Conservation (phyloP, 225 moss, liverwort and hornwort genomes). For the Neckera pumila region DNA sequence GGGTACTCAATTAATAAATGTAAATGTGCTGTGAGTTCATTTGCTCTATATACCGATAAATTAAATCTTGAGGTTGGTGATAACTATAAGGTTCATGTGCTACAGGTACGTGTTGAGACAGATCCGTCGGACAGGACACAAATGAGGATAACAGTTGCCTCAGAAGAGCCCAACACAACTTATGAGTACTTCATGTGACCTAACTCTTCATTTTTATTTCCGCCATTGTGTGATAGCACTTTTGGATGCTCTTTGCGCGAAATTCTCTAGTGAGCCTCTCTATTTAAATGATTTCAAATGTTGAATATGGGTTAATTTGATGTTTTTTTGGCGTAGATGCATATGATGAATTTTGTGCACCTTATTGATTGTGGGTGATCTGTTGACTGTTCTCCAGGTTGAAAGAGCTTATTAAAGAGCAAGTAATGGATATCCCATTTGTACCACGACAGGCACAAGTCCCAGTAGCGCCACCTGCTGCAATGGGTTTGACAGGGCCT, state of each 20-base stretch:
- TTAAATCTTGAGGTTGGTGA: neutral
- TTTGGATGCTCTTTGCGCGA: neutral
- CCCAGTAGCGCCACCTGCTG: slow-evolving; percentile 29
- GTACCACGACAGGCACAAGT: slow-evolving; percentile 7
- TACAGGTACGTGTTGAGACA: slow-evolving; percentile 88
- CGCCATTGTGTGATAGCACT: neutral
- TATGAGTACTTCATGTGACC: slow-evolving; percentile 51
- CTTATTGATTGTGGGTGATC: neutral
- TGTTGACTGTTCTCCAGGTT: slow-evolving; percentile 35
- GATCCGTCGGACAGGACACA: slow-evolving; percentile 97
- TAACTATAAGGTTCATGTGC: neutral
- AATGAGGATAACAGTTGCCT: slow-evolving; percentile 85
- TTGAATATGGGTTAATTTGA: neutral
- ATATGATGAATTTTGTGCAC: neutral
- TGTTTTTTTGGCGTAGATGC: neutral
- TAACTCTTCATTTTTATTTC: neutral
- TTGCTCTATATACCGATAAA: neutral
- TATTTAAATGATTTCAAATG: neutral
- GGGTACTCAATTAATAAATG: neutral
- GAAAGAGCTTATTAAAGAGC: slow-evolving; percentile 90
- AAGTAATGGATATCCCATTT: slow-evolving; percentile 56
- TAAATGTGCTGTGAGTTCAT: neutral
- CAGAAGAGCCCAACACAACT: slow-evolving; percentile 68
- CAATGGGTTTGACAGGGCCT: slow-evolving; percentile 64
- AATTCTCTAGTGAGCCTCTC: neutral